A percentile compares a stretch with the other conserved stretches of the same genome.
phyloP scores from a whole-genome alignment of 192 early-diverging fungal genomes.

The Mortierella claussenii region DNA sequence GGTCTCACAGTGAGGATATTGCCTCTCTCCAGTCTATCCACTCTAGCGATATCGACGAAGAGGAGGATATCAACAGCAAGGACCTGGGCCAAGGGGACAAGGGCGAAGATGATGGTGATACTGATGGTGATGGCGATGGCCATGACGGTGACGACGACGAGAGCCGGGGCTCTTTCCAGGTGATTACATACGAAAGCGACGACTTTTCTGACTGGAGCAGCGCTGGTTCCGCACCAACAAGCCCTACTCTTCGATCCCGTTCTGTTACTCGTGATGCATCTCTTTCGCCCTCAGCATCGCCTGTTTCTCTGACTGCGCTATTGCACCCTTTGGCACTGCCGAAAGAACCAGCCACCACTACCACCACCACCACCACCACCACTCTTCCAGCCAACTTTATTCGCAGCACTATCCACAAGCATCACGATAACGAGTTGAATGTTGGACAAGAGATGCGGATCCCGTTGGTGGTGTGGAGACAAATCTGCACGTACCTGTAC shows the following conservation, averaged over 20 bases:
- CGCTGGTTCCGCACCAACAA: not conserved
- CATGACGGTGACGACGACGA: not conserved
- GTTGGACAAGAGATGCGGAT: not conserved
- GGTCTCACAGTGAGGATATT: too few relatives aligned
- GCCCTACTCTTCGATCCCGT: not conserved
- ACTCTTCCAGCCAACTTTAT: not conserved
- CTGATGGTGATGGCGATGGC: not conserved
- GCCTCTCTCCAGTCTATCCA: too few relatives aligned
- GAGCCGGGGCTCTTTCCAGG: not conserved
- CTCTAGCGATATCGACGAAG: too few relatives aligned
- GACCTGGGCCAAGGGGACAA: too few relatives aligned
- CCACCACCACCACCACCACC: not conserved
- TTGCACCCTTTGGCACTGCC: not conserved
- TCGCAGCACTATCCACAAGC: not conserved
- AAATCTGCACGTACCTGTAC: conserved; percentile 15
- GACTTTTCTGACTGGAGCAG: conserved; percentile 2
- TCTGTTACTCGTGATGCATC: not conserved
- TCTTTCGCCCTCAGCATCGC: not conserved
- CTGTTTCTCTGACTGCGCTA: not conserved
- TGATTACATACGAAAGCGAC: not conserved
- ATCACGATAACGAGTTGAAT: not conserved
- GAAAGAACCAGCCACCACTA: not conserved
- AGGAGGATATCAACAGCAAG: too few relatives aligned
- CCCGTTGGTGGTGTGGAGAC: not conserved
- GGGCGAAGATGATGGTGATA: too few relatives aligned